Evolutionary conservation across 805 yeast species (phyloP).

Genomic region (Maudiozyma barnettii): DNA sequence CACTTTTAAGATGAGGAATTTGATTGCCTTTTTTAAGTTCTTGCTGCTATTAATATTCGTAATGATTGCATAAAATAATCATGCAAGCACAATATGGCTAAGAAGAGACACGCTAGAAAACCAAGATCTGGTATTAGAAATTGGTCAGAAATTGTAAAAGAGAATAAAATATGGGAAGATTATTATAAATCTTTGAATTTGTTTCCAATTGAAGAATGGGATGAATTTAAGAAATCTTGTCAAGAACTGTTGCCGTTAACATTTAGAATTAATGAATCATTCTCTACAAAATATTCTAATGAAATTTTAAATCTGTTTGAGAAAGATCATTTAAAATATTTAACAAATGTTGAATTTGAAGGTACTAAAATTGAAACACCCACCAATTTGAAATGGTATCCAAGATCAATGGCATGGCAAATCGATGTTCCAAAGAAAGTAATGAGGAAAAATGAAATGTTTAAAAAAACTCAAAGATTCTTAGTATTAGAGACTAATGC

Average conservation of each 20-base stretch:
- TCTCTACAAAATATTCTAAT: conserved; percentile 65
- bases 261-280: conserved; percentile 76
- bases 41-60: not conserved
- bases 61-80: not conserved
- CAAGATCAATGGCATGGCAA: conserved; percentile 85
- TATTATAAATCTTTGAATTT: conserved; percentile 66
- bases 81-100: not conserved
- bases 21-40: not conserved
- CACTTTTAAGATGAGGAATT: not conserved
- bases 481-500: conserved; percentile 91
- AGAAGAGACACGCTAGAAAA: conserved; percentile 2
- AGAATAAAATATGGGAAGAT: conserved; percentile 75
- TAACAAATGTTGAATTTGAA: conserved; percentile 59
- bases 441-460: conserved; percentile 75
- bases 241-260: conserved; percentile 81
- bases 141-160: conserved; percentile 66
- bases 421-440: conserved; percentile 84
- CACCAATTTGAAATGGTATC: conserved; percentile 72
- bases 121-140: not conserved
- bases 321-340: conserved; percentile 59
- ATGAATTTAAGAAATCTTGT: conserved; percentile 61
- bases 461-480: conserved; percentile 80
- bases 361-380: conserved; percentile 67
- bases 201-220: conserved; percentile 73
- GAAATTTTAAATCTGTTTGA: conserved; percentile 68